These are phyloP conservation scores for Phytophthora boehmeriae DNA, from an alignment of 352 stramenopile genomes.

Conservation along the genomic window DNA sequence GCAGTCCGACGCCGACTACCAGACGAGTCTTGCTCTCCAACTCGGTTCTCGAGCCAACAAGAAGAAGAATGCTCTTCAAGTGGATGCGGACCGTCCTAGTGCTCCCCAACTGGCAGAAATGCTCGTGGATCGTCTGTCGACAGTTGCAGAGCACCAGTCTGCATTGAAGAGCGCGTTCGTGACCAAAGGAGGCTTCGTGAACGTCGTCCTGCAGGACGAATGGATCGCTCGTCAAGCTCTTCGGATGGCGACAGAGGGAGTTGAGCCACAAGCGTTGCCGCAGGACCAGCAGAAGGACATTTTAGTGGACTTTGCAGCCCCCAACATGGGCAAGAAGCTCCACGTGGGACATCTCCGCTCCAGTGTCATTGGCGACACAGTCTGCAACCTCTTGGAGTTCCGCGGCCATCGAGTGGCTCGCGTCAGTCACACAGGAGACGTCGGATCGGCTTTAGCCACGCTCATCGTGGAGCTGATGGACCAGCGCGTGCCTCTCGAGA, in stretches of 20 bases:
- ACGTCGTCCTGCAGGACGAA: conserved; percentile 71
- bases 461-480: conserved; percentile 77
- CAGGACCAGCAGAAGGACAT: conserved; percentile 37
- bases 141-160: conserved; percentile 2
- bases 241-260: conserved; percentile 60
- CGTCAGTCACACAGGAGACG: conserved; percentile 81
- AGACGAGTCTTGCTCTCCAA: conserved; percentile 71
- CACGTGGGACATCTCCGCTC: conserved; percentile 85
- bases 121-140: conserved; percentile 31
- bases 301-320: conserved; percentile 83
- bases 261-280: conserved; percentile 30
- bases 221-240: conserved; percentile 70
- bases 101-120: conserved; percentile 49
- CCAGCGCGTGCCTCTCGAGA: conserved; percentile 45
- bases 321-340: conserved; percentile 88
- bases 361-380: conserved; percentile 79
- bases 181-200: conserved; percentile 77
- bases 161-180: conserved; percentile 54
- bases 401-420: conserved; percentile 69
- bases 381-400: conserved; percentile 86
- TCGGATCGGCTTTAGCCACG: conserved; percentile 79
- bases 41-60: conserved; percentile 47
- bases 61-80: conserved; percentile 8
- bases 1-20: conserved; percentile 74
- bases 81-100: not conserved